Evolutionary conservation across 2,329 filamentous ascomycete genomes (phyloP).

Genomic region (Fusarium coicis): DNA sequence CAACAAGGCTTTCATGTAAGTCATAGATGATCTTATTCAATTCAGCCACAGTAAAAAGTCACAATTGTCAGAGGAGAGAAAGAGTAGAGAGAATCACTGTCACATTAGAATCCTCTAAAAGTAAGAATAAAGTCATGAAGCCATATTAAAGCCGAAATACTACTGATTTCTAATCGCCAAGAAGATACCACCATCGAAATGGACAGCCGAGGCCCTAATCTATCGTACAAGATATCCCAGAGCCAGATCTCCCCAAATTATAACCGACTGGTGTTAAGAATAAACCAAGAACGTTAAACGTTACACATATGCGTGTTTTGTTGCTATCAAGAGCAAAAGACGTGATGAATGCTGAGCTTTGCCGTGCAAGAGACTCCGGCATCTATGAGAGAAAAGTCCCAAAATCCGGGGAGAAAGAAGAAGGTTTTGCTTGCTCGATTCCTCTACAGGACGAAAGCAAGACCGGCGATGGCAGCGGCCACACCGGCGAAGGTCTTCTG

Average conservation of each 20-base stretch:
- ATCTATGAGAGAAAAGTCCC: neutral
- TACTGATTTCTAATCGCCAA: conserved; percentile 38
- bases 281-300: conserved; percentile 40
- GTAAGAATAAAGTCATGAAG: conserved; percentile 22
- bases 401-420: neutral
- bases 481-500: conserved; percentile 42
- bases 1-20: neutral
- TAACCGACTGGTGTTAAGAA: conserved; percentile 33
- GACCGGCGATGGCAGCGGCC: conserved; percentile 39
- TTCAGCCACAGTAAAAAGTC: neutral
- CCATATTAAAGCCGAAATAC: conserved; percentile 40
- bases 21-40: no score
- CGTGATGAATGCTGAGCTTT: conserved; percentile 18
- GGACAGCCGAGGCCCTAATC: conserved; percentile 23
- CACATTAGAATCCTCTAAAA: neutral
- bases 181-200: conserved; percentile 34
- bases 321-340: conserved; percentile 7
- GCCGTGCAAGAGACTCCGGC: neutral
- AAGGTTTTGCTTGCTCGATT: neutral
- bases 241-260: conserved; percentile 18
- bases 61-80: neutral
- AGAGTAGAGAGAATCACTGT: neutral
- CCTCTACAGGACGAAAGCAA: conserved; percentile 43
- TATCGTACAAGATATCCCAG: conserved; percentile 22
- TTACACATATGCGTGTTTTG: conserved; percentile 28